Evolutionary conservation across 495 filamentous ascomycete genomes (phyloP), one percentile per base, ranked within the genome.

Genomic region (Talaromyces trachyspermus): DNA sequence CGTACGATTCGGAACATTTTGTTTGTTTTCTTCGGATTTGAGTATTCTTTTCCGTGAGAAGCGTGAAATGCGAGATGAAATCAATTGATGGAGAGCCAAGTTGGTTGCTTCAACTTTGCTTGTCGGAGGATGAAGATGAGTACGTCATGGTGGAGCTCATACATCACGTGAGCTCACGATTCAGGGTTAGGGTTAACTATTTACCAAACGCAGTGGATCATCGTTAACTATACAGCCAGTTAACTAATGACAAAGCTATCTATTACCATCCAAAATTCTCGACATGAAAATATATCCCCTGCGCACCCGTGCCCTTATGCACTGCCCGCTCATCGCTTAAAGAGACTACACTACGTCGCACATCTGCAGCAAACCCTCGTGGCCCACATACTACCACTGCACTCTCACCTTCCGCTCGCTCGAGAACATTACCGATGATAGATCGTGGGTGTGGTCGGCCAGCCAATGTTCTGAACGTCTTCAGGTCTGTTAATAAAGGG

Each of bases 291-390:
- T 72, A 78, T 5, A 84, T 69, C 0, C 89, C 89, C 59, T 92
- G 86, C 8, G 89, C 89, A 2, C 86, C 89, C 0, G 86, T 92
- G 7, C 89, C 89, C 57, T 95, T 95, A 54, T 95, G 88, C 27
- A 95, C 85, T 0, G 86, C 89, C 43, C 90, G 67, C 62, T 95
- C 90, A 64, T 95, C 85, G 50, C 85, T 86, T 38, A 95, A 55
- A 12, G 64, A 72, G 0, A 83, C 85, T 1, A 87, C 84, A 41
- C 70, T 80, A 23, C 76, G 79, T 30, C 88, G 71, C 2, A 85
- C 78, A 45, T 76, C 72, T 23, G 80, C 72, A 3, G 80, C 77
- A 45, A 95, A 54, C 0, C 80, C 80, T 19, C 64, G 64, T 5
- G 85, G 85, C 25, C 89, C 89, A 54, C 89, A 95, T 1, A 87